Evolutionary conservation across 768 basidiomycete genomes (phyloP), one percentile per base, ranked within the genome.

Genomic region (Lactifluus pinguis): DNA sequence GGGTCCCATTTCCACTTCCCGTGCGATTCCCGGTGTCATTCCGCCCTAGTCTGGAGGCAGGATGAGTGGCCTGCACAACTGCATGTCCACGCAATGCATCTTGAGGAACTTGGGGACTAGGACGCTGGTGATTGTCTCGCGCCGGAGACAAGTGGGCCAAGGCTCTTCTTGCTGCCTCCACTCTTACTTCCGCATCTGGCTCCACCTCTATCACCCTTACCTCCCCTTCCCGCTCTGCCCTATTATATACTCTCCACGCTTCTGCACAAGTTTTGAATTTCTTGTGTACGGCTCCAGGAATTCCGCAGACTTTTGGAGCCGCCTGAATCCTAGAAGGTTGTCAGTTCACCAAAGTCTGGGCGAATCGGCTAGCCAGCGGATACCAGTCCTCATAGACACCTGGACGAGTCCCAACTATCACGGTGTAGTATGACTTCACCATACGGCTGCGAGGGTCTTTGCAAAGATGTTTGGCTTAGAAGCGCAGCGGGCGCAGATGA

Each of bases 331-430:
- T 62, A 34, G 5, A 48, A 41, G 44, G 30, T 53, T 11, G 36
- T 53, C 5, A 49, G 39, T 6, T 17, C 45, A n/a, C 19, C n/a
- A 7, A 36, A 34, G 32, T 25, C 38, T 21, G 15, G 25, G 21
- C 15, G 29, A 51, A 56, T 21, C 25, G 19, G 36, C 29, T 6
- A 34, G 39, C 50, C 21, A 47, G 65, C 45, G 44, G 42, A 58
- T 61, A 66, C 54, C 59, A 66, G 30, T 55, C 54, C 9, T 3
- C 29, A 47, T 52, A 49, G 29, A 62, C 19, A 5, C 61, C 61
- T 8, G 61, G 61, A 21, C 44, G 32, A 3, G 57, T 62, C 17
- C 61, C 61, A 2, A 54, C 61, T 14, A 62, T 58, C 5, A 62
- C 61, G 1, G 34, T 38, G 29, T 62, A 62, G 25, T 54, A 58